Evolutionary conservation across 495 filamentous ascomycete genomes (phyloP), one percentile per base, ranked within the genome.

Genomic region (Aspergillus nidulans): DNA sequence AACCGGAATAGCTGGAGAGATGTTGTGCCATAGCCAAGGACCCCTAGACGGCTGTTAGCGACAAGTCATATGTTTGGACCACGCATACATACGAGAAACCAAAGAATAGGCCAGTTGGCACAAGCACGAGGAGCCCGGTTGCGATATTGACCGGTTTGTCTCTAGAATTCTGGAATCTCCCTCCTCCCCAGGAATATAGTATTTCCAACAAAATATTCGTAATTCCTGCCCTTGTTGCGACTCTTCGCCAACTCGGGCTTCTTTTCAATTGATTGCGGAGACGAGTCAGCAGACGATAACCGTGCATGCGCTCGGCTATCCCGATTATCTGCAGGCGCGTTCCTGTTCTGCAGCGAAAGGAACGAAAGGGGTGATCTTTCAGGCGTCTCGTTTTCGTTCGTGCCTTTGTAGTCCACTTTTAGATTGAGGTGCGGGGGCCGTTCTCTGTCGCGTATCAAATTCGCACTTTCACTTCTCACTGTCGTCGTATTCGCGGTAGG

Each of bases 1-100:
- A 56, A 97, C 83, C 42, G 95, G 94, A 65, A 98, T 86, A 34
- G 90, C 92, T 10, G 94, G 94, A 15, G 91, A 96, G 60, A 96
- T 80, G 62, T 97, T 81, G 61, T 84, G 78, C 90, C 92, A 97
- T 45, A 97, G 66, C 84, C 89, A 98, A 47, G 92, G 84, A 18
- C 87, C 94, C 53, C 83, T 64, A 16, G 83, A 50, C 9, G 13
- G 18, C 12, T 18, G 8, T 61, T 49, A 63, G 55, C 32, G 53
- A 42, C 8, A 5, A 8, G 43, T 18, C n/a, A 19, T 15, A 25
- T 1, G 28, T 32, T 7, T 44, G 4, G 44, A 19, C 12, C 4
- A 39, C 18, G 15, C 8, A 44, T 7, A 50, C 84, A 64, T 74
- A 85, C 78, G 91, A 96, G 65, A 85, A 96, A 38, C 70, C 81